A percentile compares a stretch with the other conserved stretches of the same genome.
Evolutionary conservation across 2,329 filamentous ascomycete genomes (phyloP).

Genomic region (Fusarium torreyae): DNA sequence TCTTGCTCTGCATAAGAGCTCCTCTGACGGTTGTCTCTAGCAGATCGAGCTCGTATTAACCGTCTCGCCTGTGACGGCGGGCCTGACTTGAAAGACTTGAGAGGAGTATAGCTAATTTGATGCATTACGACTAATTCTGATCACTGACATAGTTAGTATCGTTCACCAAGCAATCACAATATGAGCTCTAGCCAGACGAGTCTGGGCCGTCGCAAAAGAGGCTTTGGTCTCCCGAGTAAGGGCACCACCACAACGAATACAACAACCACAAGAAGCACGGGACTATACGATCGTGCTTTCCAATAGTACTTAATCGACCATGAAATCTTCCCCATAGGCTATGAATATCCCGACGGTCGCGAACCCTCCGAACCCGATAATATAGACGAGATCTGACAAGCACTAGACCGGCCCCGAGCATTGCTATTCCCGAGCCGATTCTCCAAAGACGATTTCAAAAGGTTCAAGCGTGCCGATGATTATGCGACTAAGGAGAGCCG

Average conservation of each 20-base stretch:
- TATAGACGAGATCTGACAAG: conserved; percentile 36
- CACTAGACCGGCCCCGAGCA: conserved; percentile 20
- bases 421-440: conserved; percentile 58
- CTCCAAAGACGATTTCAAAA: conserved; percentile 50
- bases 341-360: conserved; percentile 36
- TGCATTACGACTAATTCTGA: background rate
- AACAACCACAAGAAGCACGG: conserved; percentile 29
- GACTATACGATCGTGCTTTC: conserved; percentile 43
- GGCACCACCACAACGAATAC: conserved; percentile 15
- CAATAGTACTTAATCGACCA: conserved; percentile 42
- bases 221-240: conserved; percentile 15
- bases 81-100: conserved; percentile 17
- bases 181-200: conserved; percentile 25
- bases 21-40: background rate
- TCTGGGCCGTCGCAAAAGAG: conserved; percentile 28
- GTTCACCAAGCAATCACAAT: conserved; percentile 1
- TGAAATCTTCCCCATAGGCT: conserved; percentile 27
- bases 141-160: background rate
- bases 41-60: background rate
- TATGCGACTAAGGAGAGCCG: conserved; percentile 55
- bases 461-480: conserved; percentile 51
- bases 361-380: conserved; percentile 36
- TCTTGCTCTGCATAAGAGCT: background rate
- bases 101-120: conserved; percentile 1
- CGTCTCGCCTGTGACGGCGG: conserved; percentile 26